A percentile compares a stretch with the other conserved stretches of the same genome.
Evolutionary conservation across 495 filamentous ascomycete species (phyloP).

Genomic region (Chlorociboria aeruginascens): DNA sequence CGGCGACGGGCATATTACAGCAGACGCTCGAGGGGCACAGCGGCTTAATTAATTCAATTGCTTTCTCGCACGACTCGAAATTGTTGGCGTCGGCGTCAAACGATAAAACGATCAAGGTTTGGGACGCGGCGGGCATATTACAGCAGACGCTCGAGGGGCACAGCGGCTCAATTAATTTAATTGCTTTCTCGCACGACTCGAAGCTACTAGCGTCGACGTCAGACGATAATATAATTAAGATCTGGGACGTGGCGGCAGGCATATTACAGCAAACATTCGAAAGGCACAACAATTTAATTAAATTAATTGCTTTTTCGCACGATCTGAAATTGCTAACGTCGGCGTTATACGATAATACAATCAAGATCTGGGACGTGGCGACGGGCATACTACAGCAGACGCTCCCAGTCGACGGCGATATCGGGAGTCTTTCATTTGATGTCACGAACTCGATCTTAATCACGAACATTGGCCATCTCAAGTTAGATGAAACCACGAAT

Average conservation of each 20-base stretch:
- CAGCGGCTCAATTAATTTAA: conserved; percentile 8
- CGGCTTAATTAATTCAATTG: conserved; percentile 12
- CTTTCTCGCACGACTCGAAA: conserved; percentile 17
- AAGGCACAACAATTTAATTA: conserved; percentile 17
- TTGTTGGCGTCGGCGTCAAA: neutral
- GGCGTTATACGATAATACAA: conserved; percentile 21
- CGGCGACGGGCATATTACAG: conserved; percentile 46
- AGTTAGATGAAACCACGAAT: neutral
- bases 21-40: conserved; percentile 17
- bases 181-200: conserved; percentile 21
- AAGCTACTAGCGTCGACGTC: neutral
- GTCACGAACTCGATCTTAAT: conserved; percentile 2
- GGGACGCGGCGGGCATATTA: conserved; percentile 65
- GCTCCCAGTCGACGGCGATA: conserved; percentile 12
- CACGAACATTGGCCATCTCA: conserved; percentile 6
- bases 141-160: conserved; percentile 16
- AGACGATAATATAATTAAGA: conserved; percentile 49
- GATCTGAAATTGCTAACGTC: conserved; percentile 30
- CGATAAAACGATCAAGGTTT: conserved; percentile 62
- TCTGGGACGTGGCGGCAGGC: conserved; percentile 80
- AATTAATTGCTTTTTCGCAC: conserved; percentile 26
- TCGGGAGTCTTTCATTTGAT: conserved; percentile 4
- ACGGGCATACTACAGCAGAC: conserved; percentile 4
- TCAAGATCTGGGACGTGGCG: conserved; percentile 25
- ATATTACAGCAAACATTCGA: conserved; percentile 20